Percentiles rank a stretch among this genome's conserved stretches.
These are phyloP conservation scores for Hygrophoropsis aurantiaca DNA, from an alignment of 768 basidiomycete species.

Conservation along the genomic window DNA sequence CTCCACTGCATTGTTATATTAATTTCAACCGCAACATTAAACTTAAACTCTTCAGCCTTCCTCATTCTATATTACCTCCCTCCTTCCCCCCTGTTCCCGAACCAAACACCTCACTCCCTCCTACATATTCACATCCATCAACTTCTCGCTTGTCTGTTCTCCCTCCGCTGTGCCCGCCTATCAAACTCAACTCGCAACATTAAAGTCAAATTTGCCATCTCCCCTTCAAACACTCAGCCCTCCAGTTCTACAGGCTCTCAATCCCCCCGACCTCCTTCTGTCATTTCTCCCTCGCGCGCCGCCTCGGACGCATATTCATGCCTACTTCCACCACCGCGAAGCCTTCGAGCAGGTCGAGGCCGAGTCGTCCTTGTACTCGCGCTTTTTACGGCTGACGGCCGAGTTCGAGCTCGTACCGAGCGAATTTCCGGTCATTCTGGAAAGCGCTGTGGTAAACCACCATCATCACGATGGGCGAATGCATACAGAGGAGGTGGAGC, in stretches of 20 bases:
- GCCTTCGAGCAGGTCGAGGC: conserved; percentile 88
- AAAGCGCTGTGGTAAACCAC: conserved; percentile 35
- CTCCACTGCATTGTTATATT: too few species aligned
- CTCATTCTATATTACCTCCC: too few species aligned
- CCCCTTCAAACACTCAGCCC: too few species aligned
- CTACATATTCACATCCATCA: conserved; percentile 2
- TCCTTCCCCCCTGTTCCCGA: too few species aligned
- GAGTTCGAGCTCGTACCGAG: conserved; percentile 80
- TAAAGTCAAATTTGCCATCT: too few species aligned
- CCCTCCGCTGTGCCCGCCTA: too few species aligned
- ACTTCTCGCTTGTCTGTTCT: too few species aligned
- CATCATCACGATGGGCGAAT: conserved; percentile 26
- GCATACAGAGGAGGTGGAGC: conserved; percentile 33
- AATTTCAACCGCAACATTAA: too few species aligned
- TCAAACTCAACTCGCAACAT: too few species aligned
- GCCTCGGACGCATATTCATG: conserved; percentile 92
- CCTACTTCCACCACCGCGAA: conserved; percentile 93
- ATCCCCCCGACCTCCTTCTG: conserved; percentile 79
- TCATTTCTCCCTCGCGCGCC: conserved; percentile 88
- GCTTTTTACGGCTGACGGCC: conserved; percentile 81
- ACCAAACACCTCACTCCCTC: too few species aligned
- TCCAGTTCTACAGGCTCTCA: conserved; percentile 53
- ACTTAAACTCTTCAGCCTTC: too few species aligned
- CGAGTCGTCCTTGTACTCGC: conserved; percentile 86
- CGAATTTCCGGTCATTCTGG: conserved; percentile 82